Evolutionary conservation across 73 alveolate genomes (phyloP).

Genomic region (Tetrahymena elliotti): DNA sequence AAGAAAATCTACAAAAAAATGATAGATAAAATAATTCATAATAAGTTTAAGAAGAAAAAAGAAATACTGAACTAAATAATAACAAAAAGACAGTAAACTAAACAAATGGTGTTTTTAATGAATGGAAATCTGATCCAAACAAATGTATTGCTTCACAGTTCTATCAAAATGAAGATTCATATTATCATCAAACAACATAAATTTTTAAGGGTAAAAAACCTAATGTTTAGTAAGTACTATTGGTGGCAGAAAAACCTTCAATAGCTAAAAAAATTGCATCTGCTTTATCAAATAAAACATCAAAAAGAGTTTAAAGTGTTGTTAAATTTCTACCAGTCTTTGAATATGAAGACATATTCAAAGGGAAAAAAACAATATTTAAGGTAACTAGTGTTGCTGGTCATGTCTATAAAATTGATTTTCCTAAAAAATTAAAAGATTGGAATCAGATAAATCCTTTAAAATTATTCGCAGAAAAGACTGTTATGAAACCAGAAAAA

Average conservation of each 20-base stretch:
- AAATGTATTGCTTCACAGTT: not conserved
- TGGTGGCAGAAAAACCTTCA: not conserved
- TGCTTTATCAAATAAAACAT: not conserved
- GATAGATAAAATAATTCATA: not conserved
- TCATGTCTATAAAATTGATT: not conserved
- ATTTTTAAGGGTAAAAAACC: not conserved
- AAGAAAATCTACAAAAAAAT: not conserved
- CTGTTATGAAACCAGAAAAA: constrained; percentile 77
- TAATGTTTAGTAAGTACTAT: not conserved
- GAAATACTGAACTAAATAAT: not conserved
- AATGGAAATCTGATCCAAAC: not conserved
- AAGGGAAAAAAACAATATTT: not conserved
- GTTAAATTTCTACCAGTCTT: not conserved
- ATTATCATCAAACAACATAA: not conserved
- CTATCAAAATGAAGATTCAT: not conserved
- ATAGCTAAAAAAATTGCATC: not conserved
- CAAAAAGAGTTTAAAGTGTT: not conserved
- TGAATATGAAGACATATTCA: not conserved
- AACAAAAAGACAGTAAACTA: too few relatives aligned
- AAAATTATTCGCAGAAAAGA: constrained; percentile 86
- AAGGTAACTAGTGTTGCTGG: not conserved
- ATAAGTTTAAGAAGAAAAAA: too few relatives aligned
- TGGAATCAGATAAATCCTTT: constrained; percentile 81
- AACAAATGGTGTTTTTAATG: not conserved
- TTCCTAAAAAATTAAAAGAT: not conserved